Base-by-base conservation (phyloP, 2,329 filamentous ascomycete genomes). In the Nothomitra cinnamomea region DNA sequence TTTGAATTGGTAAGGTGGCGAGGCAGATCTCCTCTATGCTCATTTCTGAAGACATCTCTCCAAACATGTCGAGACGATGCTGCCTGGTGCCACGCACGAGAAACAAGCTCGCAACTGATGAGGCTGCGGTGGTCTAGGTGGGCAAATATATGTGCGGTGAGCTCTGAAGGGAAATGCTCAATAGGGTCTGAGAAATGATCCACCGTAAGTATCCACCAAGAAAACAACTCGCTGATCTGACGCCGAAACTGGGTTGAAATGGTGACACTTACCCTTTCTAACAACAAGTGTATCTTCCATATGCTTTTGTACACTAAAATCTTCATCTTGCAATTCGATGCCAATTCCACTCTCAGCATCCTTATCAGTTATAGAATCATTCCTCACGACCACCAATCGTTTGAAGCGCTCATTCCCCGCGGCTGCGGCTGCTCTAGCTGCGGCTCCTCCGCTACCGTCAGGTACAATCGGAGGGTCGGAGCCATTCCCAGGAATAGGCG, bases 31-130 rank as follows among this genome's bases (percentile, higher is more conserved):
- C 45, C 45, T 62, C 62, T 71, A 60, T 78, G 80, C 56, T 73
- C 71, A 53, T 69, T 69, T 40, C 77, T 70, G 63, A 82, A 83
- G n/a, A 78, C 73, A 41, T 70, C 68, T 53, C 74, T 75, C 80
- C 80, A 83, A 45, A 82, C 76, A 58, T 78, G 73, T 22, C 69
- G 70, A 22, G 77, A 78, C 15, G 69, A 69, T 28, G 77, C 77
- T 56, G 76, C 67, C 19, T 70, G 66, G 56, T 72, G 65, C 80
- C 80, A 84, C 51, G 66, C 62, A 45, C 64, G 70, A n/a, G 73
- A 79, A 19, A 83, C 78, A 15, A 70, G 64, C 60, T 79, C 76
- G 28, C 73, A 71, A 50, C 69, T 68, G 54, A 74, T 69, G 43
- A 84, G 68, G 4, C 77, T 77, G 40, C 67, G 63, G 4, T 74